Conservation (phyloP, 441 rosid genomes). For the Oxalis stricta region DNA sequence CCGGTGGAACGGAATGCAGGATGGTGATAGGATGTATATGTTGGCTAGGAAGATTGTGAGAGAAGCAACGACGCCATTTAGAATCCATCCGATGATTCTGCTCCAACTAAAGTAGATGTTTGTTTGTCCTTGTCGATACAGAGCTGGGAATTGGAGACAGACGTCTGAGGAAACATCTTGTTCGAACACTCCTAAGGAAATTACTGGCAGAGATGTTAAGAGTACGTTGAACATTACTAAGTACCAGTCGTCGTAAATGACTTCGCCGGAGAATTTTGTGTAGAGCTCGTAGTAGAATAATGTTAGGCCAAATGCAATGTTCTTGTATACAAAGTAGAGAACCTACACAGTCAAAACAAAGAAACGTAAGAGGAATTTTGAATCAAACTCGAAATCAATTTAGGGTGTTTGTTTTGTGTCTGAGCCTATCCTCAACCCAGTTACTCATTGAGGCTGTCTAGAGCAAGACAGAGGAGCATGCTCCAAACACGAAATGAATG, state of each 20-base stretch:
- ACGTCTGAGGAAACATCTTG: constrained; percentile 61
- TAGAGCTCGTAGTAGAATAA: constrained; percentile 61
- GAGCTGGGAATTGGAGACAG: constrained; percentile 67
- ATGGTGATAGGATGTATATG: constrained; percentile 17
- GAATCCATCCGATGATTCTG: constrained; percentile 49
- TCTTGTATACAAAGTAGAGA: constrained; percentile 65
- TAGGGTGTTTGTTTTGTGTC: too few relatives aligned
- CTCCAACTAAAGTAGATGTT: constrained; percentile 45
- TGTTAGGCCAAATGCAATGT: constrained; percentile 62
- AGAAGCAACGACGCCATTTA: constrained; percentile 34
- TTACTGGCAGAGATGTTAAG: constrained; percentile 63
- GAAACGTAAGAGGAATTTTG: too few relatives aligned
- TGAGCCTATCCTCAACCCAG: too few relatives aligned
- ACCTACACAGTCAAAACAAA: constrained; percentile 24
- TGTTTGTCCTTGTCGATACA: constrained; percentile 55
- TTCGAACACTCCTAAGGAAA: constrained; percentile 60
- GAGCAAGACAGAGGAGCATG: too few relatives aligned
- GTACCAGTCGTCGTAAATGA: constrained; percentile 56
- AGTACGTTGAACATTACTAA: constrained; percentile 54
- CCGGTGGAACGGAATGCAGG: constrained; percentile 29
- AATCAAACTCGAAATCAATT: too few relatives aligned
- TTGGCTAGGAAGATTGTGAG: constrained; percentile 31
- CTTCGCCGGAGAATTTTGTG: constrained; percentile 51
- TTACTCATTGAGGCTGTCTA: too few relatives aligned
- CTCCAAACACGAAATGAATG: too few relatives aligned